A percentile compares a stretch with the other conserved stretches of the same genome.
Conservation (phyloP, 179 eudicot genomes). For the Silene noctiflora region DNA sequence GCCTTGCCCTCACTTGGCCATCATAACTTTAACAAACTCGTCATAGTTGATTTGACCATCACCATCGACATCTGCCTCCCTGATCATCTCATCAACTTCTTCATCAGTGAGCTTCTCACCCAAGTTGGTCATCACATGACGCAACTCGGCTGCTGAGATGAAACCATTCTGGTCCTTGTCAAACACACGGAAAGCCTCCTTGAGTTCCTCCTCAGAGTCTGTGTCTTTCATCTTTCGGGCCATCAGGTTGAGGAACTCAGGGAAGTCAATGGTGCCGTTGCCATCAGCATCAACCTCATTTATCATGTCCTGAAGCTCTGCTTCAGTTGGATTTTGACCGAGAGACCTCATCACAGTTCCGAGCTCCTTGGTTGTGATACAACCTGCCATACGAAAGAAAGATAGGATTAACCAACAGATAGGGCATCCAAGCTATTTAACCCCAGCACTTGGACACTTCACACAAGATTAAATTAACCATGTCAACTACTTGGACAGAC, state of each 20-base stretch:
- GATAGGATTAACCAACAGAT: not conserved
- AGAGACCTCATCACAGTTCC: constrained; percentile 56
- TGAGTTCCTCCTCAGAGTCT: constrained; percentile 49
- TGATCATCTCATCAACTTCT: constrained; percentile 52
- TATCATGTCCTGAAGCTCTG: constrained; percentile 53
- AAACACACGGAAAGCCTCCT: constrained; percentile 48
- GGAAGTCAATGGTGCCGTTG: constrained; percentile 51
- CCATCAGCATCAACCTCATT: constrained; percentile 56
- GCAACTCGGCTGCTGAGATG: constrained; percentile 49
- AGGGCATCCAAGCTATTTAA: too few relatives aligned
- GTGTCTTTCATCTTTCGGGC: constrained; percentile 58
- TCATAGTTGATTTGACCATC: constrained; percentile 54
- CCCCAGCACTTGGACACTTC: too few relatives aligned
- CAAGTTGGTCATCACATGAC: constrained; percentile 49
- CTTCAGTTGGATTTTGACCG: constrained; percentile 54
- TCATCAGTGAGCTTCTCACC: constrained; percentile 54
- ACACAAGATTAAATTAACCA: too few relatives aligned
- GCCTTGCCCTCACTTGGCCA: constrained; percentile 37
- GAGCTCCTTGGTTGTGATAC: constrained; percentile 53
- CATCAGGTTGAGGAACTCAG: constrained; percentile 53
- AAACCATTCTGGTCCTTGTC: constrained; percentile 52
- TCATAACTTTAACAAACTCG: constrained; percentile 52
- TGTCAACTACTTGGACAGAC: too few relatives aligned
- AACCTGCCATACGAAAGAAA: constrained; percentile 27
- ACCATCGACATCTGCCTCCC: constrained; percentile 53